Conservation (phyloP, 1,284 basidiomycete genomes). For the Neonothopanus nambi region DNA sequence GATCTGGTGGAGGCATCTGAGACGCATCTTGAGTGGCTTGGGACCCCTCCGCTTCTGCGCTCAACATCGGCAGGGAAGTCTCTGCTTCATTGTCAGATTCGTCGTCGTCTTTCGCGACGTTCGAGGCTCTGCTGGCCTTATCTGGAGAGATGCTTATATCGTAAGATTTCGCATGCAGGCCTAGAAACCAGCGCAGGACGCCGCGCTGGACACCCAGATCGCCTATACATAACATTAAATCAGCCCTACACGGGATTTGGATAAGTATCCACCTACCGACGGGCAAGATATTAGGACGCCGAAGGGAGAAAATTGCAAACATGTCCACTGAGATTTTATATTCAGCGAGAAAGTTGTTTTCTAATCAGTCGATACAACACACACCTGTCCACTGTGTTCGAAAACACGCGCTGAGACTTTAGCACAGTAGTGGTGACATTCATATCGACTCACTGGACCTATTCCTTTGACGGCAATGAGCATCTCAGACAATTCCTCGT, state of each 20-base stretch:
- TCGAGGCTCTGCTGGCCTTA: conserved; percentile 43
- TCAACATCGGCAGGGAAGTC: conserved; percentile 6
- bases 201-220: conserved; percentile 85
- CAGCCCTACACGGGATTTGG: background rate
- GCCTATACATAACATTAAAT: conserved; percentile 41
- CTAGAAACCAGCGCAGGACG: conserved; percentile 72
- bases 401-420: background rate
- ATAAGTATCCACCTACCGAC: conserved; percentile 47
- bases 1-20: conserved; percentile 5
- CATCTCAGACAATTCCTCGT: conserved; percentile 75
- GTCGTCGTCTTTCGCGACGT: conserved; percentile 13
- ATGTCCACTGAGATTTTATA: conserved; percentile 61
- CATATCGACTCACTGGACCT: conserved; percentile 55
- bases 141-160: conserved; percentile 52
- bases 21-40: background rate
- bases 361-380: too few species aligned
- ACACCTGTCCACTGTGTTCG: conserved; percentile 49
- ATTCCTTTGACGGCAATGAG: conserved; percentile 82
- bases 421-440: background rate
- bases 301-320: conserved; percentile 87
- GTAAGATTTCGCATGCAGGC: conserved; percentile 58
- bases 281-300: conserved; percentile 81
- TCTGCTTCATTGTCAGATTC: conserved; percentile 19
- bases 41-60: background rate
- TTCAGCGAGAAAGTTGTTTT: background rate